These are phyloP conservation scores for Botrytis porri DNA, from an alignment of 2,329 filamentous ascomycete genomes.

Conservation along the genomic window DNA sequence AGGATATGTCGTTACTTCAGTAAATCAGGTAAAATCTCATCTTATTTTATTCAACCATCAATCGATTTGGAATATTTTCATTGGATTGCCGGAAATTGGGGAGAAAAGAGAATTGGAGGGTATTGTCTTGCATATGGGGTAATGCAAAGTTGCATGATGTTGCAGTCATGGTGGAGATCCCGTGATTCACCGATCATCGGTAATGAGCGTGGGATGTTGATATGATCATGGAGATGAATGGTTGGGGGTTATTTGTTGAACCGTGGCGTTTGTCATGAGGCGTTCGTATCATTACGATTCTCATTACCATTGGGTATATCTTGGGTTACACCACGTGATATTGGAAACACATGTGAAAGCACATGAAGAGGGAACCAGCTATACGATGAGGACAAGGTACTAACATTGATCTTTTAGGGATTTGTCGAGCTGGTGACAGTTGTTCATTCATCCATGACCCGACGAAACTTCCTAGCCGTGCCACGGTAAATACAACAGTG, in stretches of 20 bases:
- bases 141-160: slow-evolving; percentile 30
- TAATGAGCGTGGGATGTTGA: slow-evolving; percentile 21
- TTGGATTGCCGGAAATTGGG: slow-evolving; percentile 26
- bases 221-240: slow-evolving; percentile 7
- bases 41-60: slow-evolving; percentile 11
- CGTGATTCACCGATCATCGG: slow-evolving; percentile 32
- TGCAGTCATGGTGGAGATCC: slow-evolving; percentile 32
- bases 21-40: slow-evolving; percentile 31
- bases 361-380: slow-evolving; percentile 21
- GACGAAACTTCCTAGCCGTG: slow-evolving; percentile 28
- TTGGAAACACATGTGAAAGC: slow-evolving; percentile 22
- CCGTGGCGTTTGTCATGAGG: slow-evolving; percentile 24
- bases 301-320: slow-evolving; percentile 15
- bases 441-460: slow-evolving; percentile 51
- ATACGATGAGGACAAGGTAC: slow-evolving; percentile 27
- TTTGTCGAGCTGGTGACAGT: slow-evolving; percentile 49
- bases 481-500: slow-evolving; percentile 23
- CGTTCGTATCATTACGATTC: slow-evolving; percentile 20
- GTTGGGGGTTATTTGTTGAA: slow-evolving; percentile 15
- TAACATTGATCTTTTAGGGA: slow-evolving; percentile 40
- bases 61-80: slow-evolving; percentile 33
- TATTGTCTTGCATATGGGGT: slow-evolving; percentile 27
- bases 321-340: slow-evolving; percentile 33
- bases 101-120: slow-evolving; percentile 5
- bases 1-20: slow-evolving; percentile 37